A percentile compares a stretch with the other conserved stretches of the same genome.
Conservation (phyloP, 805 yeast species). For the Wickerhamomyces xylosicus region DNA sequence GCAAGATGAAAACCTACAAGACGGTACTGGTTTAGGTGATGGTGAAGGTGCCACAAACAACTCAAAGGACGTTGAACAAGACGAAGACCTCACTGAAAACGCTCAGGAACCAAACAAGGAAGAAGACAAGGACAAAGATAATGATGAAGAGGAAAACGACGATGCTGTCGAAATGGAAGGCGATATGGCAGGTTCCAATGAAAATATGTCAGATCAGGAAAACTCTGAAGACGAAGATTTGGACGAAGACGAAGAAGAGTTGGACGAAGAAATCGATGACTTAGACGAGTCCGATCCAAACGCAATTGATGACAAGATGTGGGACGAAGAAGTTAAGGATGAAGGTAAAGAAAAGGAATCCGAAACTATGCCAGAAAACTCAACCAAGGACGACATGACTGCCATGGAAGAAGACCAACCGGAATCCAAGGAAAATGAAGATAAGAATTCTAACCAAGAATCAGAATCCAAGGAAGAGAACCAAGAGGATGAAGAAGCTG, state of each 20-base stretch:
- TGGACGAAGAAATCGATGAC: constrained; percentile 86
- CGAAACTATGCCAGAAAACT: constrained; percentile 53
- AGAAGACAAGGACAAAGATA: constrained; percentile 47
- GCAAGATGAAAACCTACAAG: constrained; percentile 57
- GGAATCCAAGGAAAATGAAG: constrained; percentile 21
- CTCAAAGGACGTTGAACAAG: constrained; percentile 81
- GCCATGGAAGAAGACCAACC: constrained; percentile 27
- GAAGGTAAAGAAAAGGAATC: constrained; percentile 76
- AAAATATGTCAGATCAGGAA: constrained; percentile 66
- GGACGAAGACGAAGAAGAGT: constrained; percentile 56
- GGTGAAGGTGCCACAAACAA: constrained; percentile 81
- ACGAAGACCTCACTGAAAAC: constrained; percentile 69
- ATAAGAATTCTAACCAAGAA: constrained; percentile 21
- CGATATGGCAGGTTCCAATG: constrained; percentile 91
- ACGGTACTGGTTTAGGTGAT: constrained; percentile 89
- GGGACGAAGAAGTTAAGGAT: constrained; percentile 86
- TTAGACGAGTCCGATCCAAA: constrained; percentile 87
- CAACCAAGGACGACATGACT: constrained; percentile 31
- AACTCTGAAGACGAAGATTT: constrained; percentile 44
- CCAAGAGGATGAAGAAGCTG: constrained; percentile 43
- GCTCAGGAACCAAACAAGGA: constrained; percentile 70
- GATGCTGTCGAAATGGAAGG: constrained; percentile 94
- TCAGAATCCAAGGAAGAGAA: constrained; percentile 25
- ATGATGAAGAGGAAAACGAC: constrained; percentile 62
- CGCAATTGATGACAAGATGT: constrained; percentile 94